Conservation (phyloP, 1,284 basidiomycete species). For the Ganoderma sp. region DNA sequence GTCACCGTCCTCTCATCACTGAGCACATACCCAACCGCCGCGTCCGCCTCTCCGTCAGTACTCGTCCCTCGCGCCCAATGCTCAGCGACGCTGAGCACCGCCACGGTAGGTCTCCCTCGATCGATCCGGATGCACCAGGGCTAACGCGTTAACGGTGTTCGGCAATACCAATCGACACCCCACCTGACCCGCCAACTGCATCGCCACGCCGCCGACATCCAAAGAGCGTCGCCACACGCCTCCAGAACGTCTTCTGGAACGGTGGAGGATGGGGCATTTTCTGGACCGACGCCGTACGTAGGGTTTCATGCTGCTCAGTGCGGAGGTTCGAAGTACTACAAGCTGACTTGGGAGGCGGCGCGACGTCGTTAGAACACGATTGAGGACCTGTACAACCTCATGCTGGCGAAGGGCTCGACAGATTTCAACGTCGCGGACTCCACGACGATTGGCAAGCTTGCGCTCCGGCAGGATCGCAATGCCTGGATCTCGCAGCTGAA, state of each 20-base stretch:
- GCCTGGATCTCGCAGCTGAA: conserved; percentile 50
- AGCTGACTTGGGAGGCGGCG: not conserved
- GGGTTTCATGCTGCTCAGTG: not conserved
- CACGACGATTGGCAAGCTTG: conserved; percentile 51
- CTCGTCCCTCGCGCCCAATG: conserved; percentile 19
- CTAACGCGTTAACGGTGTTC: no score
- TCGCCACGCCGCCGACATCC: not conserved
- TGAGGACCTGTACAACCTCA: conserved; percentile 61
- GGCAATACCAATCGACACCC: not conserved
- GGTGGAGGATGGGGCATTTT: conserved; percentile 44
- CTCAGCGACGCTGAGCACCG: conserved; percentile 21
- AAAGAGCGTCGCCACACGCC: conserved; percentile 49
- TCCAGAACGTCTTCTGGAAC: conserved; percentile 52
- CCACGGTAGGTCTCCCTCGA: conserved; percentile 8
- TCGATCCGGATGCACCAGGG: not conserved
- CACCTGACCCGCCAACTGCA: not conserved
- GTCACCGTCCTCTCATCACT: conserved; percentile 18
- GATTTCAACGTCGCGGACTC: conserved; percentile 48
- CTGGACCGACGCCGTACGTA: conserved; percentile 57
- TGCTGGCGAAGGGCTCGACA: conserved; percentile 49
- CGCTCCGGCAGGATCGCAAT: conserved; percentile 39
- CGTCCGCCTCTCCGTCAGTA: conserved; percentile 1
- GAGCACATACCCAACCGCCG: conserved; percentile 3
- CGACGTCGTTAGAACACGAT: conserved; percentile 50
- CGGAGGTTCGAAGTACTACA: not conserved